Conservation (phyloP, 257 asterid genomes). For the Fraxinus anomala region DNA sequence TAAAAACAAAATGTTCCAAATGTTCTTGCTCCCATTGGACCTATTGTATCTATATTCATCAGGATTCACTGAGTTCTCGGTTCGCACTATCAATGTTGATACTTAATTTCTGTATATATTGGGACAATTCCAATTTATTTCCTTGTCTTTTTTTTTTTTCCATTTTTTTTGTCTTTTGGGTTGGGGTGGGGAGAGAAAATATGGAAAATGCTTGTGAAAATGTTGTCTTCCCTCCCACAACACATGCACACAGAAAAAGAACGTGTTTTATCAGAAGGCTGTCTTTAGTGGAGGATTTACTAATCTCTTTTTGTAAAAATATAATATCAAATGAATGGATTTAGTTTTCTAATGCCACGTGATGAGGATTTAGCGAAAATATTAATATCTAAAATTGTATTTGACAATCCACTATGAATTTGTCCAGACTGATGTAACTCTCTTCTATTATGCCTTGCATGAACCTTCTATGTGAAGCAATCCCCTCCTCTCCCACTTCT, state of each 20-base stretch:
- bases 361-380: constrained; percentile 6
- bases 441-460: neutral
- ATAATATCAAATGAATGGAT: too few relatives aligned
- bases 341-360: neutral
- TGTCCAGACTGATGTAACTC: constrained; percentile 11
- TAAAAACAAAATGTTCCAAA: too few relatives aligned
- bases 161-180: too few relatives aligned
- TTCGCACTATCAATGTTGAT: neutral
- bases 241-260: neutral
- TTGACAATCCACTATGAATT: neutral
- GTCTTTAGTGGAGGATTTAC: neutral
- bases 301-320: neutral
- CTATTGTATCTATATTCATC: too few relatives aligned
- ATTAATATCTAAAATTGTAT: constrained; percentile 10
- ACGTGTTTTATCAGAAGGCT: neutral
- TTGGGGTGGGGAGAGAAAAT: neutral
- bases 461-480: neutral
- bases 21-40: too few relatives aligned
- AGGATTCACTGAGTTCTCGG: too few relatives aligned
- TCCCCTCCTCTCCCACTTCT: too few relatives aligned
- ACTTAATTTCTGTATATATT: neutral
- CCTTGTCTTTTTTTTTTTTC: neutral
- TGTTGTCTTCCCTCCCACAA: neutral
- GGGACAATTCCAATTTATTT: neutral
- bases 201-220: neutral